Evolutionary conservation across 2,329 filamentous ascomycete species (phyloP).

Genomic region (Knufia fluminis): DNA sequence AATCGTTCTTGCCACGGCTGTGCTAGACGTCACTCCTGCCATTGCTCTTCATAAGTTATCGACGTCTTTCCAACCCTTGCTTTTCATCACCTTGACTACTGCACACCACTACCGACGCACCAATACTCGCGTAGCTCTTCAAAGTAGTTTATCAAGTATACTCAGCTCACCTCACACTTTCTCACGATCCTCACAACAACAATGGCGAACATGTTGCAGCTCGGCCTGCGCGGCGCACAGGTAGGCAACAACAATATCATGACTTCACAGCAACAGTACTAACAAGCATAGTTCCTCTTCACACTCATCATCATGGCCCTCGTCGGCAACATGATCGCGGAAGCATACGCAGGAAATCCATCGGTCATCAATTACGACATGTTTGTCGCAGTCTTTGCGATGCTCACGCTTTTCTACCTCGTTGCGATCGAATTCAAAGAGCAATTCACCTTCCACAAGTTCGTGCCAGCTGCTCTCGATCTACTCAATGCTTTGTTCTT

Average conservation of each 20-base stretch:
- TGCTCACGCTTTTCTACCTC: conserved; percentile 41
- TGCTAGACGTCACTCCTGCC: conserved; percentile 4
- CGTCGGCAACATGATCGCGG: conserved; percentile 53
- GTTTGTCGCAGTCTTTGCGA: conserved; percentile 39
- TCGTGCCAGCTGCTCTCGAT: conserved; percentile 38
- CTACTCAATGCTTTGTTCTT: conserved; percentile 41
- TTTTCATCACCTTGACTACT: neutral
- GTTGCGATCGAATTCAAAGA: conserved; percentile 35
- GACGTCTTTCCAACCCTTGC: neutral
- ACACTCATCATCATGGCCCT: conserved; percentile 52
- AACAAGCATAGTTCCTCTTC: conserved; percentile 54
- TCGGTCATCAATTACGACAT: conserved; percentile 48
- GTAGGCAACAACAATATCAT: too few relatives aligned
- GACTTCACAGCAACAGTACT: too few relatives aligned
- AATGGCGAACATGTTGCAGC: conserved; percentile 33
- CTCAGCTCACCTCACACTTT: neutral
- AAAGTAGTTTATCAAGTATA: neutral
- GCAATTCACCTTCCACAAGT: conserved; percentile 33
- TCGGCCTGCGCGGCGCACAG: conserved; percentile 34
- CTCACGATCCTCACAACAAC: conserved; percentile 24
- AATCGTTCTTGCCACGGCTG: conserved; percentile 1
- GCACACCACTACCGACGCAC: neutral
- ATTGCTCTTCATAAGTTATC: conserved; percentile 4
- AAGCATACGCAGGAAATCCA: conserved; percentile 44
- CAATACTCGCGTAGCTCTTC: neutral